Evolutionary conservation across 306 rosid species (phyloP).

Genomic region (Trifolium subterraneum): DNA sequence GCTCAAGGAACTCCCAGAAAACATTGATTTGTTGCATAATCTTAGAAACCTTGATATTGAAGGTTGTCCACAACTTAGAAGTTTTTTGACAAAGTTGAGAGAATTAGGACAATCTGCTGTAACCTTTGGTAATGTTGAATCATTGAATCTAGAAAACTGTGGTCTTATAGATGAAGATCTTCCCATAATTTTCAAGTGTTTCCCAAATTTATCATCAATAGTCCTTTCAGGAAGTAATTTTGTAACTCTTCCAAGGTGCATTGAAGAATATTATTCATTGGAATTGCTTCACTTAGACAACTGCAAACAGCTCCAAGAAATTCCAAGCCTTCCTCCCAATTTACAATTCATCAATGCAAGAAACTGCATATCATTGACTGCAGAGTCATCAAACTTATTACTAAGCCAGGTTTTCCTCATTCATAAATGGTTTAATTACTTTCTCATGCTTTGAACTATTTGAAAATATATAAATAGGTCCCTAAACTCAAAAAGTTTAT

Average conservation of each 20-base stretch:
- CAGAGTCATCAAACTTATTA: slow-evolving; percentile 19
- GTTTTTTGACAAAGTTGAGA: slow-evolving; percentile 39
- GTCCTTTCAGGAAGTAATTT: slow-evolving; percentile 46
- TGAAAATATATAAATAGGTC: not conserved
- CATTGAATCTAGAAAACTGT: slow-evolving; percentile 48
- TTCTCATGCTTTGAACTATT: not conserved
- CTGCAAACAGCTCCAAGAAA: slow-evolving; percentile 44
- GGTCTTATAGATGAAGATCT: slow-evolving; percentile 52
- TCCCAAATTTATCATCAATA: slow-evolving; percentile 43
- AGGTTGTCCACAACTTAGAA: slow-evolving; percentile 42
- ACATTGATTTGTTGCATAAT: slow-evolving; percentile 43
- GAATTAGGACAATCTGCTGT: slow-evolving; percentile 23
- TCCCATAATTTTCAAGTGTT: slow-evolving; percentile 46
- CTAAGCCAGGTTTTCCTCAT: slow-evolving; percentile 17
- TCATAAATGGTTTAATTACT: not conserved
- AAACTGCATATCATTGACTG: slow-evolving; percentile 46
- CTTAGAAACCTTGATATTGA: slow-evolving; percentile 51
- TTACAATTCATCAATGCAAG: slow-evolving; percentile 44
- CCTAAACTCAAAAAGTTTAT: not conserved
- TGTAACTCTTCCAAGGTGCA: slow-evolving; percentile 42
- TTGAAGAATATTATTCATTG: slow-evolving; percentile 35
- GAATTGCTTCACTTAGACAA: slow-evolving; percentile 44
- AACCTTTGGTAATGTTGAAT: slow-evolving; percentile 37
- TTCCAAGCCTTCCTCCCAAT: slow-evolving; percentile 43
- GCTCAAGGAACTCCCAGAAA: slow-evolving; percentile 48